Evolutionary conservation across 129 eudicot genomes (phyloP).

Genomic region (Tagetes patula): DNA sequence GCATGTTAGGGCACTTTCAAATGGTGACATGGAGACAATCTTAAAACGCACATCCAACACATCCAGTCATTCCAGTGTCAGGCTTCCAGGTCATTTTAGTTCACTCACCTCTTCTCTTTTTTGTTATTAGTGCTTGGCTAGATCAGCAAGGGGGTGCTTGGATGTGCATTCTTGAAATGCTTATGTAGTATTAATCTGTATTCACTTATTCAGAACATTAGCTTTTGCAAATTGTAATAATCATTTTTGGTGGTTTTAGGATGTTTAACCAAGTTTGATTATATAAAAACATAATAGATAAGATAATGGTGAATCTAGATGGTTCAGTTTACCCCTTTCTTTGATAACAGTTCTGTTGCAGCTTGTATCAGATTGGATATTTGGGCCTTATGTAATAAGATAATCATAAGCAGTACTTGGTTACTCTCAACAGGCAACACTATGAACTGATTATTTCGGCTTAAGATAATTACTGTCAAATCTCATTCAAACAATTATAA

Average conservation of each 20-base stretch:
- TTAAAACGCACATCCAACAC: slow-evolving; percentile 58
- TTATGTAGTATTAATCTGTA: not conserved
- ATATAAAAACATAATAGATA: not conserved
- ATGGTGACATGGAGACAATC: slow-evolving; percentile 69
- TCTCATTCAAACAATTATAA: slow-evolving; percentile 1
- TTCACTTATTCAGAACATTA: not conserved
- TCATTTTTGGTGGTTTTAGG: not conserved
- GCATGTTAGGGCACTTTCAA: slow-evolving; percentile 79
- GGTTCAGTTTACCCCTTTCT: not conserved
- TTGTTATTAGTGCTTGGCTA: slow-evolving; percentile 18
- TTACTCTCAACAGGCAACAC: not conserved
- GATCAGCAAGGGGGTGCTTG: not conserved
- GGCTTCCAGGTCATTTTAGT: slow-evolving; percentile 66
- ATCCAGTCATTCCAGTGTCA: slow-evolving; percentile 41
- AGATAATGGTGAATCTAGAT: slow-evolving; percentile 6
- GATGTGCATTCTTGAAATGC: not conserved
- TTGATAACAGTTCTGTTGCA: not conserved
- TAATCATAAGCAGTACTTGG: not conserved
- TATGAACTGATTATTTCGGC: not conserved
- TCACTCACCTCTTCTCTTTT: not conserved
- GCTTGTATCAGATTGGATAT: not conserved
- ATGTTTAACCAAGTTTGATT: not conserved
- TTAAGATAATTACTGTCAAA: not conserved
- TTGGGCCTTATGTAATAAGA: not conserved
- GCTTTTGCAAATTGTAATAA: not conserved